Conservation (phyloP, 1,284 basidiomycete species). For the Cutaneotrichosporon daszewskae region DNA sequence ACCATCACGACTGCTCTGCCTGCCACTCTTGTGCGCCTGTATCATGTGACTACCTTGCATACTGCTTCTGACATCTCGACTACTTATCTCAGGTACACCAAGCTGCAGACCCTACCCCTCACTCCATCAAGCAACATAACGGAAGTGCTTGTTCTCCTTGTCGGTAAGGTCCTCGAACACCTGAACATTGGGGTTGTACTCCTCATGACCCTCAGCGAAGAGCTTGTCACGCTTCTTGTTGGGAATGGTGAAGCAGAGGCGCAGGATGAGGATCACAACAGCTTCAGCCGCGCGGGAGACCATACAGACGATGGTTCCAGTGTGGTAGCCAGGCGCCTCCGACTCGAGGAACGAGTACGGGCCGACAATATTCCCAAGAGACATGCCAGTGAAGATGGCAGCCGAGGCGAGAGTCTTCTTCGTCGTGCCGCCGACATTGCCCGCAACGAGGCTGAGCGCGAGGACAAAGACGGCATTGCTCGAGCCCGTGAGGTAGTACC, state of each 20-base stretch:
- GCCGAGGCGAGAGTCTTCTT: conserved; percentile 44
- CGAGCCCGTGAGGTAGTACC: conserved; percentile 42
- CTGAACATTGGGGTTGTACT: conserved; percentile 23
- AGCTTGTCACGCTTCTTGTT: conserved; percentile 41
- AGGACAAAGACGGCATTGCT: conserved; percentile 49
- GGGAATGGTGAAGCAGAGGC: conserved; percentile 38
- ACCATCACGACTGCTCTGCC: no score
- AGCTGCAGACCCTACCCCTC: no score
- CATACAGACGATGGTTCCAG: conserved; percentile 48
- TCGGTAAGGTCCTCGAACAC: conserved; percentile 30
- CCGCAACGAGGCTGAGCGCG: conserved; percentile 47
- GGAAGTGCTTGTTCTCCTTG: conserved; percentile 31
- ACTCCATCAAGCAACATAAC: conserved; percentile 26
- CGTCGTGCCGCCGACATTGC: conserved; percentile 50
- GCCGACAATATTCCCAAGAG: conserved; percentile 47
- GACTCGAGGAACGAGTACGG: conserved; percentile 45
- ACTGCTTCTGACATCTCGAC: no score
- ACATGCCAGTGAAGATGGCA: conserved; percentile 30
- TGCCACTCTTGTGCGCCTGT: no score
- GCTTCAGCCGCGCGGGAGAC: conserved; percentile 41
- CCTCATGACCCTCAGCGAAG: conserved; percentile 37
- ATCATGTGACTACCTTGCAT: no score
- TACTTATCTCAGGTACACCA: no score
- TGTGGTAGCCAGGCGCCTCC: conserved; percentile 45
- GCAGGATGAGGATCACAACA: conserved; percentile 43